Evolutionary conservation across 2,329 filamentous ascomycete genomes (phyloP).

Genomic region (Coniochaeta pulveracea): DNA sequence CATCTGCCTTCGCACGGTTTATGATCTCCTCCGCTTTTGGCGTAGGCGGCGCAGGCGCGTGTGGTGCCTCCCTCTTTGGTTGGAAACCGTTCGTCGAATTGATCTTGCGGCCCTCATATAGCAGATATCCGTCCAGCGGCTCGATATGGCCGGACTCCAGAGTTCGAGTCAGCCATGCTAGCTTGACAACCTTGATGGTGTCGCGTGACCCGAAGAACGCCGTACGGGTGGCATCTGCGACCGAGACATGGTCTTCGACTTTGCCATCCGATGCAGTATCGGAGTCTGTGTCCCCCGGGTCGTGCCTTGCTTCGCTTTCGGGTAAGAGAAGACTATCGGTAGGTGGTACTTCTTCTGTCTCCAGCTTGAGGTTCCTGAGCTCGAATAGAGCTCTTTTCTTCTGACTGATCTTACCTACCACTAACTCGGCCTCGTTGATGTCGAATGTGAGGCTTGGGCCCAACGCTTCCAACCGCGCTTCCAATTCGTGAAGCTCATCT

Average conservation of each 20-base stretch:
- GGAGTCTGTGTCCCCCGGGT: slow-evolving; percentile 12
- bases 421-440: slow-evolving; percentile 57
- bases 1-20: slow-evolving; percentile 17
- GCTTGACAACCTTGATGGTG: slow-evolving; percentile 37
- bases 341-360: slow-evolving; percentile 34
- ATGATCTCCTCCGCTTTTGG: slow-evolving; percentile 16
- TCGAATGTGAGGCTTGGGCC: slow-evolving; percentile 60
- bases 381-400: slow-evolving; percentile 67
- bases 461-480: slow-evolving; percentile 53
- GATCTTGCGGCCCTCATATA: slow-evolving; percentile 38
- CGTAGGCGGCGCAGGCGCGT: slow-evolving; percentile 5
- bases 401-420: slow-evolving; percentile 63
- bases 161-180: slow-evolving; percentile 47
- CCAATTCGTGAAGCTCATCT: slow-evolving; percentile 50
- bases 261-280: slow-evolving; percentile 16
- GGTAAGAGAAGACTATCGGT: slow-evolving; percentile 11
- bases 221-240: neutral
- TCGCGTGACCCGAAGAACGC: neutral
- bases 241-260: slow-evolving; percentile 5
- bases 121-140: slow-evolving; percentile 35
- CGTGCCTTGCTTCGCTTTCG: slow-evolving; percentile 19
- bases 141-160: slow-evolving; percentile 30
- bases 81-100: slow-evolving; percentile 5
- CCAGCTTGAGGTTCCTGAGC: slow-evolving; percentile 54
- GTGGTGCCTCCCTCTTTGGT: slow-evolving; percentile 4